Evolutionary conservation across 495 filamentous ascomycete species (phyloP).

Genomic region (Hapsidospora chrysogenum): DNA sequence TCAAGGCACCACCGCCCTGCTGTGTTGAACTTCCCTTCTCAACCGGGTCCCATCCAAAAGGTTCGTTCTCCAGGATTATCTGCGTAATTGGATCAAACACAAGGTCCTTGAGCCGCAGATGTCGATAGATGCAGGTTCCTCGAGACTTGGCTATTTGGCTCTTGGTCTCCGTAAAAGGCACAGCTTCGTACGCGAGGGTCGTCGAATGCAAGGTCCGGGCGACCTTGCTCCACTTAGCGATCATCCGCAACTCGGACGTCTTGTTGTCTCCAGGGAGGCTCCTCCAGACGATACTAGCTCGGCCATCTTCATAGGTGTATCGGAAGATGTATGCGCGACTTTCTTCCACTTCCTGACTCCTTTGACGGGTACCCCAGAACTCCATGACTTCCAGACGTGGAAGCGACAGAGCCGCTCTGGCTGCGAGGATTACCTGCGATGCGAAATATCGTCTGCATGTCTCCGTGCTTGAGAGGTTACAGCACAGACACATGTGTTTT

Average conservation of each 20-base stretch:
- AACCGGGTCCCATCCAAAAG: neutral
- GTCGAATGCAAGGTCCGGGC: neutral
- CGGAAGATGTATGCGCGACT: neutral
- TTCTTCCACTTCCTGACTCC: neutral
- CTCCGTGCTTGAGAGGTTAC: neutral
- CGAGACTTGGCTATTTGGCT: neutral
- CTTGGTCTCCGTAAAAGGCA: neutral
- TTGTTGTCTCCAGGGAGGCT: neutral
- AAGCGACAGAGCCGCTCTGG: neutral
- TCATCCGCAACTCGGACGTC: neutral
- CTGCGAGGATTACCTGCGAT: neutral
- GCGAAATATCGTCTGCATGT: neutral
- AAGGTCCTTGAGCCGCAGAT: neutral
- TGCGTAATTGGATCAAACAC: slow-evolving; percentile 1
- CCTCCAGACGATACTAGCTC: neutral
- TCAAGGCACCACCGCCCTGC: neutral
- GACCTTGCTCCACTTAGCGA: neutral
- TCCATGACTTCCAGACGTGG: neutral
- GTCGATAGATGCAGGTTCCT: neutral
- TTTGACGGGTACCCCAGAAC: neutral
- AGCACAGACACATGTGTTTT: neutral
- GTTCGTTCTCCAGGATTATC: slow-evolving; percentile 1
- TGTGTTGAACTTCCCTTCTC: neutral
- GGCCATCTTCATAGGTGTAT: neutral
- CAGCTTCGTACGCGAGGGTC: neutral